These are phyloP conservation scores for Musa schizocarpa DNA, from an alignment of 176 grass and related monocot species.

Conservation along the genomic window DNA sequence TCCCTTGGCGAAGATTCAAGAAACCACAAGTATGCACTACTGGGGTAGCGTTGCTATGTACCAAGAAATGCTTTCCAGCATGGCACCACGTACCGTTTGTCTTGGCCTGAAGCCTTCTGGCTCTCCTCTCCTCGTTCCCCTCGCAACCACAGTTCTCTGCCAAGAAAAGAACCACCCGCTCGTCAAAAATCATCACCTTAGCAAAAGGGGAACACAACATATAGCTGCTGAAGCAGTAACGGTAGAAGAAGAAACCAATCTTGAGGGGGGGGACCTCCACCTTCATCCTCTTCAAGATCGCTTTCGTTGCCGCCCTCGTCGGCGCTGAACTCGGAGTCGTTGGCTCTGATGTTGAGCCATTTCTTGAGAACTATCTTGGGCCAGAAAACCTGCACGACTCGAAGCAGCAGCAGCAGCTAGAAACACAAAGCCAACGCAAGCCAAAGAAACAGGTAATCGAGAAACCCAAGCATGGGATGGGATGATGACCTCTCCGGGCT, in stretches of 20 bases:
- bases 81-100: conserved; percentile 21
- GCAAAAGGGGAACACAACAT: not conserved
- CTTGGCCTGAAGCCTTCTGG: not conserved
- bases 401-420: not conserved
- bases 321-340: conserved; percentile 54
- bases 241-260: not conserved
- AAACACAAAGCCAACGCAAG: not conserved
- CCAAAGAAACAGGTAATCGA: no score
- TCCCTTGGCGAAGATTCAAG: no score
- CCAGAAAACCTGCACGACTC: conserved; percentile 48
- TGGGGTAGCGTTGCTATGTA: not conserved
- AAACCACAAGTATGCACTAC: not conserved
- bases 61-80: not conserved
- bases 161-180: not conserved
- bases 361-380: conserved; percentile 88
- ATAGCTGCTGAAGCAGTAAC: no score
- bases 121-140: conserved; percentile 7
- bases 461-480: not conserved
- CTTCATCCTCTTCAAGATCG: conserved; percentile 30
- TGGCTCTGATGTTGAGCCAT: conserved; percentile 71
- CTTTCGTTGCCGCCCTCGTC: conserved; percentile 48
- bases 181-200: not conserved
- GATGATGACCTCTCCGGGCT: not conserved
- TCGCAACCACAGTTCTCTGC: conserved; percentile 43
- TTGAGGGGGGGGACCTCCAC: not conserved